phyloP scores from a whole-genome alignment of 2,329 filamentous ascomycete genomes.

The Calonectria hawksworthii region DNA sequence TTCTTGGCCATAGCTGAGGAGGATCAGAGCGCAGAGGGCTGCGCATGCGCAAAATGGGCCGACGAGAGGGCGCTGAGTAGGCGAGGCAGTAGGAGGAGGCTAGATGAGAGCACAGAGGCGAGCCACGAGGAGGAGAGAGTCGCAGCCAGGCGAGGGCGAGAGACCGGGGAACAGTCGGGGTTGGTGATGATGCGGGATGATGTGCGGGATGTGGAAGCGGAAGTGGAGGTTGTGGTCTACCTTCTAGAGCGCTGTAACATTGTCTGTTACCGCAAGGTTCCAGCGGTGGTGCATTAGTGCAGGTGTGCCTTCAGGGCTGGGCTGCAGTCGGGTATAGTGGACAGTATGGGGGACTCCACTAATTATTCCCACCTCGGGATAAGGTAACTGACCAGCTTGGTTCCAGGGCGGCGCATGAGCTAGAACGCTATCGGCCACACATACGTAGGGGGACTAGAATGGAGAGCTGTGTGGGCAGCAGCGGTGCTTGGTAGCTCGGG shows the following conservation, averaged over 20 bases:
- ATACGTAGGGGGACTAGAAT: background rate
- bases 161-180: slow-evolving; percentile 8
- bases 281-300: slow-evolving; percentile 6
- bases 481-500: background rate
- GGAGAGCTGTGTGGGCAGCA: background rate
- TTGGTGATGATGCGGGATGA: slow-evolving; percentile 29
- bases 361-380: slow-evolving; percentile 19
- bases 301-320: slow-evolving; percentile 3
- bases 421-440: background rate
- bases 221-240: slow-evolving; percentile 24
- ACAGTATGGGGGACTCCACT: slow-evolving; percentile 18
- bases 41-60: slow-evolving; percentile 37
- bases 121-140: background rate
- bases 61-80: background rate
- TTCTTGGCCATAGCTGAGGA: slow-evolving; percentile 72
- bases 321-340: slow-evolving; percentile 9
- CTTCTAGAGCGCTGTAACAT: slow-evolving; percentile 7
- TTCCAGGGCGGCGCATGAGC: background rate
- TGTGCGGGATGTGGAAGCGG: slow-evolving; percentile 31
- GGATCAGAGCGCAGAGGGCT: slow-evolving; percentile 27
- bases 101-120: slow-evolving; percentile 32
- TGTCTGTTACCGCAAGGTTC: background rate
- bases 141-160: slow-evolving; percentile 11
- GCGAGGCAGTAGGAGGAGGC: slow-evolving; percentile 18
- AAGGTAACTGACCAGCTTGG: background rate